phyloP scores from a whole-genome alignment of 2,329 filamentous ascomycete species.

The Pyrenochaeta sp. region DNA sequence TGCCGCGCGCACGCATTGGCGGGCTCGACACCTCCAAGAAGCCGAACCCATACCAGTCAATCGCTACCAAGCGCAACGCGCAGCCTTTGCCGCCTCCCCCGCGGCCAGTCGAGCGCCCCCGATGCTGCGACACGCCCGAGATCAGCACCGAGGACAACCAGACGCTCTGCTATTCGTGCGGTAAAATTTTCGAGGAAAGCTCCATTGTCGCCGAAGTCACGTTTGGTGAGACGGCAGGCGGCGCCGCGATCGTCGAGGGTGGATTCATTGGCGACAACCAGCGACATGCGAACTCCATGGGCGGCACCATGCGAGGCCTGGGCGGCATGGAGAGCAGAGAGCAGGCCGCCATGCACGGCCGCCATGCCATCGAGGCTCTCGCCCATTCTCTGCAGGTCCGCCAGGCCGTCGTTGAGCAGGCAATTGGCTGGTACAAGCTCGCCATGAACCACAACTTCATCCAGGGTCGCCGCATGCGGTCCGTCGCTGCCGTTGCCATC shows the following conservation, averaged over 20 bases:
- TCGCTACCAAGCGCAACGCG: conserved; percentile 26
- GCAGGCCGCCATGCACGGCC: conserved; percentile 67
- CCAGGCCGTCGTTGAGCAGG: conserved; percentile 47
- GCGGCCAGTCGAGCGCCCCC: conserved; percentile 19
- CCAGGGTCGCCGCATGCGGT: conserved; percentile 77
- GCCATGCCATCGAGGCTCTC: conserved; percentile 50
- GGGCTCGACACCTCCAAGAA: conserved; percentile 30
- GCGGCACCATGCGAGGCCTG: conserved; percentile 54
- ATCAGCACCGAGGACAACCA: conserved; percentile 29
- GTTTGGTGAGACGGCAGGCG: conserved; percentile 86
- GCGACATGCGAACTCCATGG: conserved; percentile 72
- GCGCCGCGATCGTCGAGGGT: conserved; percentile 89
- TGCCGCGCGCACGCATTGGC: conserved; percentile 32
- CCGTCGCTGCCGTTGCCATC: conserved; percentile 87
- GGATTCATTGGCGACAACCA: conserved; percentile 87
- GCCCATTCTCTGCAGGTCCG: conserved; percentile 49
- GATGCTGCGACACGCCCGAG: conserved; percentile 39
- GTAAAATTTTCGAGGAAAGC: conserved; percentile 81
- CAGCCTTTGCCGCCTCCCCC: conserved; percentile 24
- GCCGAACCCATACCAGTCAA: conserved; percentile 24
- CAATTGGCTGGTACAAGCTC: conserved; percentile 53
- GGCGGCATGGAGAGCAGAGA: conserved; percentile 64
- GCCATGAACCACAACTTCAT: conserved; percentile 67
- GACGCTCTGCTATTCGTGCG: conserved; percentile 75
- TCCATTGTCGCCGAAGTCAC: conserved; percentile 92